Conservation (phyloP, 164 flowering plant genomes). For the Nelumbo lutea region DNA sequence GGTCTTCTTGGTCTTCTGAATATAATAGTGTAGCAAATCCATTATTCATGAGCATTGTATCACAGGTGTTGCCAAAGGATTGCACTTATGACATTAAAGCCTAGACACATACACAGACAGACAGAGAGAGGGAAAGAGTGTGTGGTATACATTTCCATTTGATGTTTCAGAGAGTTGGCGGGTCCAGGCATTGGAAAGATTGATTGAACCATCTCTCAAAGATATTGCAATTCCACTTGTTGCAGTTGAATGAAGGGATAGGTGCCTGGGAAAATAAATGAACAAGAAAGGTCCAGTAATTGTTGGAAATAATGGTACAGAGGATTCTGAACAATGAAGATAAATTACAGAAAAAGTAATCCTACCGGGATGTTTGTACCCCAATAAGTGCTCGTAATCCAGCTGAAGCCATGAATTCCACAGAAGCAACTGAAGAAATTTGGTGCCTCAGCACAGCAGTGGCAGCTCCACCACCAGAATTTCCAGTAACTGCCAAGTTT, state of each 20-base stretch:
- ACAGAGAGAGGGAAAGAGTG: neutral
- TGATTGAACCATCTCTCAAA: constrained; percentile 78
- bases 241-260: constrained; percentile 77
- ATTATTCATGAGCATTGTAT: no score
- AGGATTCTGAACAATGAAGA: constrained; percentile 3
- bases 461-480: constrained; percentile 75
- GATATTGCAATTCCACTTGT: constrained; percentile 72
- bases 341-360: constrained; percentile 12
- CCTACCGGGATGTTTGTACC: constrained; percentile 74
- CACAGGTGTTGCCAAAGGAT: no score
- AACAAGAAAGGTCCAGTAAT: neutral
- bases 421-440: constrained; percentile 61
- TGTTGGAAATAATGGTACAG: neutral
- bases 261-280: constrained; percentile 38
- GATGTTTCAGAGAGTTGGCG: constrained; percentile 87
- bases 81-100: neutral
- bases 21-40: no score
- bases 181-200: constrained; percentile 88
- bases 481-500: constrained; percentile 62
- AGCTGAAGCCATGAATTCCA: constrained; percentile 71
- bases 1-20: no score
- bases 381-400: constrained; percentile 77
- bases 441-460: constrained; percentile 63
- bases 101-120: constrained; percentile 3
- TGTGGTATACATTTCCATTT: constrained; percentile 62